These are phyloP conservation scores for Cucumis sativus DNA, from an alignment of 306 rosid genomes.

Conservation along the genomic window DNA sequence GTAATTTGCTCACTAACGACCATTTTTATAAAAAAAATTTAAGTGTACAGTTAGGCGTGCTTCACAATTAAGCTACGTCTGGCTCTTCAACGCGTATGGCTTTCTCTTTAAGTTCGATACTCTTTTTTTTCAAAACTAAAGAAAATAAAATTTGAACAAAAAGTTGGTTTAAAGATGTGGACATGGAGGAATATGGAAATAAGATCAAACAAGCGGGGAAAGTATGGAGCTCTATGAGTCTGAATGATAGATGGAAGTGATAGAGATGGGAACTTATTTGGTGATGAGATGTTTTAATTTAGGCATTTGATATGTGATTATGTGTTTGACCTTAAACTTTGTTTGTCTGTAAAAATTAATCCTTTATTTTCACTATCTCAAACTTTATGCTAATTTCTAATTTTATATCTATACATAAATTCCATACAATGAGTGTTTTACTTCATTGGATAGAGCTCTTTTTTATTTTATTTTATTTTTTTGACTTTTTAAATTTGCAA, in stretches of 20 bases:
- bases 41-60: neutral
- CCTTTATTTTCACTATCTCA: neutral
- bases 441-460: neutral
- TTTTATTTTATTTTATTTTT: neutral
- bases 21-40: neutral
- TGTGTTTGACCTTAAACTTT: neutral
- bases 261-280: neutral
- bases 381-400: neutral
- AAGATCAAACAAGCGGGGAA: neutral
- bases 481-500: neutral
- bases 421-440: neutral
- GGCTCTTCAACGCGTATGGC: neutral
- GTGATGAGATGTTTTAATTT: neutral
- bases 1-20: neutral
- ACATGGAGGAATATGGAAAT: neutral
- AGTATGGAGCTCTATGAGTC: neutral
- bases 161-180: neutral
- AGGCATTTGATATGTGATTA: neutral
- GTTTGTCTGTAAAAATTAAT: neutral
- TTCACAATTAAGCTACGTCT: neutral
- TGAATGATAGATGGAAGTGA: neutral
- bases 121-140: neutral
- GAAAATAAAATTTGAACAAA: neutral
- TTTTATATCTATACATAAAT: neutral
- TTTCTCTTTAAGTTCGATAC: neutral